Base-by-base conservation (phyloP, 441 rosid species). In the Pelargonium hybrid region DNA sequence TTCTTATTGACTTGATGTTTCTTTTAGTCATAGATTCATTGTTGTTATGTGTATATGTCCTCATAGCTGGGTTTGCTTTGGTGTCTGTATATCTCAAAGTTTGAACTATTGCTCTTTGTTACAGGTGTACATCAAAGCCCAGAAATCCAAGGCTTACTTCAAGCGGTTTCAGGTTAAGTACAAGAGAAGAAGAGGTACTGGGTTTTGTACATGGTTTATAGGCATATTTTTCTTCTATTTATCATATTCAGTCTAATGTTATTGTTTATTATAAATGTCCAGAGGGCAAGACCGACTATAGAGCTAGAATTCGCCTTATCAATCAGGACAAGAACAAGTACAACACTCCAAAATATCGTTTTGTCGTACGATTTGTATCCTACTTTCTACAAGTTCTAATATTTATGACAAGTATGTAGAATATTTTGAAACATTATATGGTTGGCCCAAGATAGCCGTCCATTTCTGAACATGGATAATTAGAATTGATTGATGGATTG, bases 81-180 rank as follows among this genome's bases (percentile, higher is more conserved):
- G 26, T 23, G 26, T 23, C 26, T 31, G 37, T 31, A 31, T 4
- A 31, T 31, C 5, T 31, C 37, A 3, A 31, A 31, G 37, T 31
- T 31, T 31, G 37, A 31, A 31, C 37, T 31, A 31, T 31, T 31
- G 5, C 37, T 63, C 11, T 41, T 37, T 59, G 4, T 68, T 31
- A 9, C 69, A 90, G 96, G 91, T 64, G 29, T 90, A 76, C 69
- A 90, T 86, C 74, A 92, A 90, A 79, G 65, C 96, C 18, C 82
- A 84, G 39, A 92, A 87, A 74, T 7, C 84, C 6, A 88, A 41
- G 75, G 88, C 95, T 45, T 92, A 90, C 80, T 92, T 71, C 75
- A 92, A 90, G 95, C 85, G 98, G 72, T 92, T 71, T 73, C 98
- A 92, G 75, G 98, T 92, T 48, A 87, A 89, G 73, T 92, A 66